Conservation (phyloP, 2,329 filamentous ascomycete genomes). For the Gnomoniopsis sp. region DNA sequence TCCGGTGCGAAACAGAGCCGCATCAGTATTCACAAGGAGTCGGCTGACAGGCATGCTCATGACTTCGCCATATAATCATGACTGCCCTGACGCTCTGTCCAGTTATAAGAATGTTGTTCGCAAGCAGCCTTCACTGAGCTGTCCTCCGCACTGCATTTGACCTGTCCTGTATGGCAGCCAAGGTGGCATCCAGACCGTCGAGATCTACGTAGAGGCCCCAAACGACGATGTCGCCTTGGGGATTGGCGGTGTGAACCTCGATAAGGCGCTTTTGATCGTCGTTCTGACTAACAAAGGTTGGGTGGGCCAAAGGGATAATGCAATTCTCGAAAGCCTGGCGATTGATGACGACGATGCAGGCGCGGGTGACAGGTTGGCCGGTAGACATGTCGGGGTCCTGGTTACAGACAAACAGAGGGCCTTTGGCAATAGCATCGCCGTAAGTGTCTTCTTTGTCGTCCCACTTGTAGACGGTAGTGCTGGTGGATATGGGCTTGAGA, state of each 20-base stretch:
- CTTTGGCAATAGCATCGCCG: slow-evolving; percentile 85
- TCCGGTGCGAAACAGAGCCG: no score
- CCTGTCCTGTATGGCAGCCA: neutral
- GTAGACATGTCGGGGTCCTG: slow-evolving; percentile 40
- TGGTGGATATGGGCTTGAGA: slow-evolving; percentile 70
- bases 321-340: slow-evolving; percentile 69
- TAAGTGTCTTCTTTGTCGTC: slow-evolving; percentile 61
- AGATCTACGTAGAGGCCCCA: neutral
- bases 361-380: slow-evolving; percentile 33
- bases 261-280: neutral
- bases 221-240: neutral
- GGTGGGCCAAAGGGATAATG: slow-evolving; percentile 58
- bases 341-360: slow-evolving; percentile 71
- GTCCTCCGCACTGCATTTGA: neutral
- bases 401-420: slow-evolving; percentile 83
- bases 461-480: slow-evolving; percentile 83
- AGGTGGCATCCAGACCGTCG: neutral
- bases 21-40: no score
- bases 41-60: no score
- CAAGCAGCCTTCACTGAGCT: neutral
- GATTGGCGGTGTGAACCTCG: neutral
- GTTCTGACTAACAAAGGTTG: slow-evolving; percentile 57
- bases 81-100: no score
- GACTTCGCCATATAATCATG: no score
- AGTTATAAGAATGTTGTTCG: no score